phyloP scores from a whole-genome alignment of 139 green algal genomes.

The Chlamydomonas applanata region DNA sequence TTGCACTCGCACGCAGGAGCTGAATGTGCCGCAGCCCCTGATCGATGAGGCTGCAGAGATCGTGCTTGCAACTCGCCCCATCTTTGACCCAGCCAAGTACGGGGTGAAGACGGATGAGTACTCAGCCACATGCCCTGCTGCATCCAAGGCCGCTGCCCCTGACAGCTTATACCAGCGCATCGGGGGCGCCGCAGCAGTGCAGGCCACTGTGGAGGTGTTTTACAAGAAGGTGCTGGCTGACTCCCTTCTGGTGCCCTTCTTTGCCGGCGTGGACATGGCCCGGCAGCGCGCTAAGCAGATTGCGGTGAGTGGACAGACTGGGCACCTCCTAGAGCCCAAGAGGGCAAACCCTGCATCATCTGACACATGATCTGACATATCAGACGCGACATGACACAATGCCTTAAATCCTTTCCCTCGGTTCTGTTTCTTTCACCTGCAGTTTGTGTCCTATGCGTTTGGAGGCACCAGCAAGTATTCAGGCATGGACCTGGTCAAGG shows the following conservation, averaged over 20 bases:
- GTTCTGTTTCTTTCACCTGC: too few relatives aligned
- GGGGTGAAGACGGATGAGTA: too few relatives aligned
- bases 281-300: not conserved
- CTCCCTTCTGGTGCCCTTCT: not conserved
- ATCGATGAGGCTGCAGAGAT: conserved; percentile 3
- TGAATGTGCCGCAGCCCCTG: conserved; percentile 6
- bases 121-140: too few relatives aligned
- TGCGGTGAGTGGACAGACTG: not conserved
- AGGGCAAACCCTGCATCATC: too few relatives aligned
- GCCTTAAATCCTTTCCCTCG: too few relatives aligned
- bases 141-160: too few relatives aligned
- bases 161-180: too few relatives aligned
- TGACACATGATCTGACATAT: too few relatives aligned
- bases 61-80: not conserved
- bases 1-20: too few relatives aligned
- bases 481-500: not conserved
- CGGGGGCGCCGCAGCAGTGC: too few relatives aligned
- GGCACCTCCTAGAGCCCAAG: not conserved
- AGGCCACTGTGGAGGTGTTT: not conserved
- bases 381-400: too few relatives aligned
- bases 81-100: conserved; percentile 2
- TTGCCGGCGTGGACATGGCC: not conserved
- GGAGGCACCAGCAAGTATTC: not conserved
- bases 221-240: conserved; percentile 5
- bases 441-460: not conserved